Conservation (phyloP, 495 filamentous ascomycete species). For the Staphylotrichum tortipilum region DNA sequence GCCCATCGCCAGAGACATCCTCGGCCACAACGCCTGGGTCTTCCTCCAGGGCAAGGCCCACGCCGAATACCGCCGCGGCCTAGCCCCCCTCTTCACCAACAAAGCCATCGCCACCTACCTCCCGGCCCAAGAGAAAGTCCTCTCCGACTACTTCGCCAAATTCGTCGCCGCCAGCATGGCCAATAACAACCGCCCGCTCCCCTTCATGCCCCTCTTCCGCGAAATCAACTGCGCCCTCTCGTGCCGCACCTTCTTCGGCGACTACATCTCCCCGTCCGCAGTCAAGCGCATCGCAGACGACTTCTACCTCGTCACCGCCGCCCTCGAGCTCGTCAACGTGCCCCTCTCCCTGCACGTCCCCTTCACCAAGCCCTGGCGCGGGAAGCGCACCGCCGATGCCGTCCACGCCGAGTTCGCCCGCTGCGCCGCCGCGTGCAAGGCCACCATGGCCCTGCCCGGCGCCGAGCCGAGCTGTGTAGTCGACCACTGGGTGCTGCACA, state of each 20-base stretch:
- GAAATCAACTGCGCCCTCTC: slow-evolving; percentile 93
- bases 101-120: slow-evolving; percentile 80
- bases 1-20: slow-evolving; percentile 86
- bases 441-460: slow-evolving; percentile 74
- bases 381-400: slow-evolving; percentile 89
- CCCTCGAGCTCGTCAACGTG: slow-evolving; percentile 96
- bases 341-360: slow-evolving; percentile 74
- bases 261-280: slow-evolving; percentile 81
- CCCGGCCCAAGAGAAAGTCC: slow-evolving; percentile 84
- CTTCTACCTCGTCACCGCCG: slow-evolving; percentile 91
- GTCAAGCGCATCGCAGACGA: slow-evolving; percentile 94
- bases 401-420: slow-evolving; percentile 81
- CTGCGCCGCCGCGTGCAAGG: slow-evolving; percentile 87
- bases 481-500: slow-evolving; percentile 84
- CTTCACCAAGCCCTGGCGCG: slow-evolving; percentile 94
- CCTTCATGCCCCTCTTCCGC: slow-evolving; percentile 89
- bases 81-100: slow-evolving; percentile 91
- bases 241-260: slow-evolving; percentile 89
- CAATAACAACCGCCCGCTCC: slow-evolving; percentile 54
- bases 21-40: slow-evolving; percentile 84
- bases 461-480: slow-evolving; percentile 83
- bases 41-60: slow-evolving; percentile 94
- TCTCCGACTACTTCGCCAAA: slow-evolving; percentile 71
- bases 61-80: slow-evolving; percentile 91
- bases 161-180: slow-evolving; percentile 67